Conservation (phyloP, 148 eudicot species). For the Rhododendron henanense region DNA sequence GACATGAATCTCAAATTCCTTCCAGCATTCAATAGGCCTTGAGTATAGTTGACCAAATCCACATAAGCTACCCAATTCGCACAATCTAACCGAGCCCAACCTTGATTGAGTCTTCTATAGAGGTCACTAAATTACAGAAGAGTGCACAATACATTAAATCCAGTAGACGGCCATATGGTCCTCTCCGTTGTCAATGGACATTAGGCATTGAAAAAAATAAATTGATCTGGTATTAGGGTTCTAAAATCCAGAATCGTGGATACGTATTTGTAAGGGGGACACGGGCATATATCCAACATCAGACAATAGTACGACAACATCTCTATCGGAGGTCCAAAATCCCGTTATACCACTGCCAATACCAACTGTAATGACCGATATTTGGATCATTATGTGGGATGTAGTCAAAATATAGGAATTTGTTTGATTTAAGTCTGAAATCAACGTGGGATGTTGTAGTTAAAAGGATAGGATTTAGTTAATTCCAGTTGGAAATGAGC, state of each 20-base stretch:
- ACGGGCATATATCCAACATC: background rate
- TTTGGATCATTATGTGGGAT: background rate
- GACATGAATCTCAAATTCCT: constrained; percentile 1
- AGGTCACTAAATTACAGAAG: background rate
- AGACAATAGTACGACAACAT: background rate
- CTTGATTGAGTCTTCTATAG: background rate
- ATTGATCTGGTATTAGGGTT: background rate
- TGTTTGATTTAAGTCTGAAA: background rate
- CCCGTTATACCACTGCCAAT: background rate
- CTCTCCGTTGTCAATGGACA: background rate
- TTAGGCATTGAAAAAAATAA: background rate
- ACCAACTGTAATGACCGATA: background rate
- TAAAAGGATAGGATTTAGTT: background rate
- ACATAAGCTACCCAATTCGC: background rate
- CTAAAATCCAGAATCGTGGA: background rate
- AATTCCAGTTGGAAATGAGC: background rate
- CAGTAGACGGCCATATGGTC: background rate
- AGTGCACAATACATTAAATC: background rate
- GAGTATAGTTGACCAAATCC: background rate
- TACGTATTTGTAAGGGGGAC: background rate
- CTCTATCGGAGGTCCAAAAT: background rate
- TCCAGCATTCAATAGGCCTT: background rate
- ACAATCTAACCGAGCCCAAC: background rate
- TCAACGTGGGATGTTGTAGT: background rate
- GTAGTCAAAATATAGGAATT: background rate